Evolutionary conservation across 1,284 basidiomycete genomes (phyloP).

Genomic region (Mycena sp.): DNA sequence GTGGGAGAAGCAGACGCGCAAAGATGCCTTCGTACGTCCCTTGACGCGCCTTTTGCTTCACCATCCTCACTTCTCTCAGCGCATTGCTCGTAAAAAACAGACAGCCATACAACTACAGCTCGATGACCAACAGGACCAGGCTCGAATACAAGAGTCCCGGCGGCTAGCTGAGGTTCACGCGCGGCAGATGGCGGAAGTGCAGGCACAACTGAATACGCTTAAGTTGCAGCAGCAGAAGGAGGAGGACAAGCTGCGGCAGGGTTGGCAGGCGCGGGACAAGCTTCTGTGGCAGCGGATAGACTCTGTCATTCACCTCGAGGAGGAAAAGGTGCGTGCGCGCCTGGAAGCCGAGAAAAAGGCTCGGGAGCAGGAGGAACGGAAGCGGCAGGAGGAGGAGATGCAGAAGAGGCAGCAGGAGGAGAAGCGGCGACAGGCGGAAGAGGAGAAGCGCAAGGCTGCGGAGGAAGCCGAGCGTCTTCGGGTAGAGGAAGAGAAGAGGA

Average conservation of each 20-base stretch:
- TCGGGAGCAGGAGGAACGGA: conserved; percentile 56
- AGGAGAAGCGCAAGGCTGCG: conserved; percentile 49
- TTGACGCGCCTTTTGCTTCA: neutral
- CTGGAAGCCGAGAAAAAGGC: conserved; percentile 61
- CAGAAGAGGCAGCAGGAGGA: conserved; percentile 50
- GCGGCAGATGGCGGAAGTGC: conserved; percentile 60
- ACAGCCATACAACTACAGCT: conserved; percentile 50
- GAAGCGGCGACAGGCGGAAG: conserved; percentile 48
- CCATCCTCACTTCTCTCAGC: conserved; percentile 47
- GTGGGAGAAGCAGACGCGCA: conserved; percentile 74
- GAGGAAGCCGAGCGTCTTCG: conserved; percentile 50
- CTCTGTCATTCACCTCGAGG: conserved; percentile 67
- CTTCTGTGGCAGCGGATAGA: conserved; percentile 70
- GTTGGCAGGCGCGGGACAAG: conserved; percentile 63
- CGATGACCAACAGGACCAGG: conserved; percentile 47
- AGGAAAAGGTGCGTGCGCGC: conserved; percentile 63
- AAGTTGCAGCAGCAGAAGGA: conserved; percentile 56
- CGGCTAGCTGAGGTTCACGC: conserved; percentile 51
- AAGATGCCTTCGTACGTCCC: conserved; percentile 73
- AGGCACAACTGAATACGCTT: conserved; percentile 52
- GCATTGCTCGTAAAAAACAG: conserved; percentile 66
- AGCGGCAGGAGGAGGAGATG: conserved; percentile 46
- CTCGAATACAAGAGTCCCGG: conserved; percentile 48
- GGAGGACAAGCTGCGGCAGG: conserved; percentile 53
- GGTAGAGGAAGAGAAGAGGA: conserved; percentile 52